Conservation (phyloP, 2,329 filamentous ascomycete genomes). For the Dothiorella sarmentorum region DNA sequence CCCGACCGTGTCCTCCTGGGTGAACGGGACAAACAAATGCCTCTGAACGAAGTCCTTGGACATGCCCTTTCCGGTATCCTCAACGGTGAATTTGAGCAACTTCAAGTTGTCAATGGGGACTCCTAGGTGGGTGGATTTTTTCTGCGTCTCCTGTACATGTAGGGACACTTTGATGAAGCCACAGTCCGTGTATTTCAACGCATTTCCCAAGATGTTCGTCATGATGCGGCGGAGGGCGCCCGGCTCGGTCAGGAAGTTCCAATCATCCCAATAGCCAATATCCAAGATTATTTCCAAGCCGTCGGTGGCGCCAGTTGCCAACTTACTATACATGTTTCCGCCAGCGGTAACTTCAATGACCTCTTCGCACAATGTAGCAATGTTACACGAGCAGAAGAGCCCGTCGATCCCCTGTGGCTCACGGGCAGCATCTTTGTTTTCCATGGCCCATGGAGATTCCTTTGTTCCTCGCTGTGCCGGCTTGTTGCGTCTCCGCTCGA, state of each 20-base stretch:
- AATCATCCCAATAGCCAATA: background rate
- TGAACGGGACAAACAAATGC: conserved; percentile 37
- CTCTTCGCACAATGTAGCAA: background rate
- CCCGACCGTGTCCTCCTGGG: conserved; percentile 31
- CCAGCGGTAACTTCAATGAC: background rate
- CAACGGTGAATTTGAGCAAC: conserved; percentile 29
- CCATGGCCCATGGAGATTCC: too few species aligned
- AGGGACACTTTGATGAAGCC: conserved; percentile 38
- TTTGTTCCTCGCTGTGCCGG: background rate
- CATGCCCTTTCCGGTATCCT: conserved; percentile 39
- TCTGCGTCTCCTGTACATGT: conserved; percentile 25
- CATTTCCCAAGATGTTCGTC: conserved; percentile 40
- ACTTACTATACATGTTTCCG: background rate
- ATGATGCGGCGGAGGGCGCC: conserved; percentile 29
- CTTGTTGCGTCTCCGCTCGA: background rate
- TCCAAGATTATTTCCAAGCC: background rate
- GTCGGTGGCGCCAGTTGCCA: background rate
- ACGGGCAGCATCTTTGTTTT: too few species aligned
- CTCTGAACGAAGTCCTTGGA: conserved; percentile 37
- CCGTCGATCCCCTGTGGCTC: background rate
- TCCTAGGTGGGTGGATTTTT: too few species aligned
- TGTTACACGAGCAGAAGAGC: background rate
- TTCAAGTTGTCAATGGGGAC: conserved; percentile 16
- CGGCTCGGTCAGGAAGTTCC: conserved; percentile 32
- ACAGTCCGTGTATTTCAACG: conserved; percentile 36